Percentiles rank a stretch among this genome's conserved stretches.
Evolutionary conservation across 2,329 filamentous ascomycete genomes (phyloP).

Genomic region (Cryoendolithus antarcticus): DNA sequence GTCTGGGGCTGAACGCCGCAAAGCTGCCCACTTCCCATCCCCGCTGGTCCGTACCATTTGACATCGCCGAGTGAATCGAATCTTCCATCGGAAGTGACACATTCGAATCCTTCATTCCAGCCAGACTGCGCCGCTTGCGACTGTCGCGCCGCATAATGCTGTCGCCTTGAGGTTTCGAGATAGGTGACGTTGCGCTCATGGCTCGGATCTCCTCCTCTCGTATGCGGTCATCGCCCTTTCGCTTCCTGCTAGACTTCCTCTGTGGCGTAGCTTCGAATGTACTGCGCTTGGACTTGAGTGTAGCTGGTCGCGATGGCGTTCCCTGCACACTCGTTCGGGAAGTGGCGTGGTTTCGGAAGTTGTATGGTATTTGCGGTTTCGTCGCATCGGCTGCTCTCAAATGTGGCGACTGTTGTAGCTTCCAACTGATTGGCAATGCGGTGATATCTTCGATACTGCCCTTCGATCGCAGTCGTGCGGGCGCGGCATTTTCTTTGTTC

Average conservation of each 20-base stretch:
- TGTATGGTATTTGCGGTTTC: slow-evolving; percentile 31
- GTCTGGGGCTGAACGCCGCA: slow-evolving; percentile 71
- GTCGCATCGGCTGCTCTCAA: slow-evolving; percentile 31
- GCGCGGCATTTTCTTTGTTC: slow-evolving; percentile 15
- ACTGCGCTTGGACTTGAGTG: slow-evolving; percentile 28
- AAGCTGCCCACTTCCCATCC: slow-evolving; percentile 72
- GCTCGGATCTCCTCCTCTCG: slow-evolving; percentile 81
- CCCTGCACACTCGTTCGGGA: slow-evolving; percentile 20
- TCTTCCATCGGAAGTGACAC: slow-evolving; percentile 62
- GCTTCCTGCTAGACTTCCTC: slow-evolving; percentile 61
- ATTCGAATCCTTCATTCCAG: slow-evolving; percentile 47
- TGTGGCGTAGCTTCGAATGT: slow-evolving; percentile 39
- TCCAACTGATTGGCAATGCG: slow-evolving; percentile 30
- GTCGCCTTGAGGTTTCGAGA: slow-evolving; percentile 31
- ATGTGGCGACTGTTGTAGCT: slow-evolving; percentile 35
- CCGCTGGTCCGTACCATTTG: slow-evolving; percentile 59
- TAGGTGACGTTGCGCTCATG: slow-evolving; percentile 59
- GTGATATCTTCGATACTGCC: slow-evolving; percentile 35
- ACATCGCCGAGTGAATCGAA: slow-evolving; percentile 61
- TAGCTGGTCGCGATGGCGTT: slow-evolving; percentile 17
- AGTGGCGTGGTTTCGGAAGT: slow-evolving; percentile 23
- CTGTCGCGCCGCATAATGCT: slow-evolving; percentile 50
- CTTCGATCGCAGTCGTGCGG: slow-evolving; percentile 1
- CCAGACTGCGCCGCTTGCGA: slow-evolving; percentile 50
- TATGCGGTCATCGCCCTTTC: slow-evolving; percentile 59